Evolutionary conservation across 306 rosid species (phyloP), one percentile per base, ranked within the genome.

Genomic region (Betula pendula): DNA sequence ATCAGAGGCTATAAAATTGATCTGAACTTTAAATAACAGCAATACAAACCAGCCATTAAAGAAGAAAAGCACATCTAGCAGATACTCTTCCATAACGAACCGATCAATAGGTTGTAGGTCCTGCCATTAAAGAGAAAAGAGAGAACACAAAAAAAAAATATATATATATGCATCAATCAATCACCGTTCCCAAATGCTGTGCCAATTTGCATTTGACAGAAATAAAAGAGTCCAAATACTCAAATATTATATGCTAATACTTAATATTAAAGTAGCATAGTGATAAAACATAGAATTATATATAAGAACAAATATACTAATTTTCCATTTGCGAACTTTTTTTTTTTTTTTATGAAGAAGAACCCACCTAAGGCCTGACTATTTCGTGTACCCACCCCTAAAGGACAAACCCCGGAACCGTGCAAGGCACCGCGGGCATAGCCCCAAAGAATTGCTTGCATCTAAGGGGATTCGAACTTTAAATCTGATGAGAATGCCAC

Each of bases 31-130:
- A 78, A 55, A 59, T 35, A 72, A 63, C 69, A 75, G 59, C 50
- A 53, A 12, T 69, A 89, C 97, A 79, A 90, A 96, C 99, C 99
- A 79, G 90, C 99, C 99, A 91, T 92, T 96, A 83, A 96, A 89
- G 92, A 84, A 96, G 76, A 85, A 87, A 77, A 96, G 99, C 88
- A 96, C 97, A 71, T 96, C 99, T 14, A 96, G 88, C 59, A 96
- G 92, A 88, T 90, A 96, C 82, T 96, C 99, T 86, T 96, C 99
- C 94, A 96, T 85, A 51, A 96, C 89, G 80, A 89, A 96, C 63
- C 91, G 92, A 79, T 96, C 99, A 73, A 96, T 86, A 44, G 98
- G 98, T 81, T 89, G 94, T 71, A 96, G 53, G 65, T 96, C 99
- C 99, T 96, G 97, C 59, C 80, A 92, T 68, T 58, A 68, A 79